Base-by-base conservation (phyloP, 345 rosid genomes). In the Linum lewisii region DNA sequence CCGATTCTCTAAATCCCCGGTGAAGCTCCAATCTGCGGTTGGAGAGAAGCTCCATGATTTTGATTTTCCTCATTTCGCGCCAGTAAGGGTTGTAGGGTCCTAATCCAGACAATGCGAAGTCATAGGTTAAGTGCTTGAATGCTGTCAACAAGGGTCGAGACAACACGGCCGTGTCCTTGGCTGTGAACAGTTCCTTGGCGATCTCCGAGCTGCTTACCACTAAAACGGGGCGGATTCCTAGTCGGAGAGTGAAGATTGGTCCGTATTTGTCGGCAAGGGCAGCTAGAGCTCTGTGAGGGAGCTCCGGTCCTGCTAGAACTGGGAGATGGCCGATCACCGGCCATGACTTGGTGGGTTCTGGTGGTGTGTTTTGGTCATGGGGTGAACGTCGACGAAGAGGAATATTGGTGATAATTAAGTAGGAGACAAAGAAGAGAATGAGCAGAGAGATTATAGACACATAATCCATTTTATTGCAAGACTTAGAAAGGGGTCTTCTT, bases 41-140 rank as follows among this genome's bases (percentile, higher is more conserved):
- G 0, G 82, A 77, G 1, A 82, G 69, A 1, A 77, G 51, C 60
- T 77, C 74, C 0, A 42, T 20, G 6, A 18, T 34, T 0, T 70
- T 21, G 6, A 78, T 66, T 23, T 81, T 81, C 19, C 83, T 66
- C 64, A 73, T 58, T 22, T 78, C 76, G 14, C 81, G 75, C 86
- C 86, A 81, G 62, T 69, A 78, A 2, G 67, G 29, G 11, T 68
- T 51, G 19, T 53, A 34, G 5, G 82, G 80, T 29, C 67, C 24
- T 54, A 81, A 75, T 8, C 54, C 60, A 49, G 78, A 60, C 51
- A 64, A 59, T 38, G 70, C 71, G 22, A 62, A 66, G 69, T 78
- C 57, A 47, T 78, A 67, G 56, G 78, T 69, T 7, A 80, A 8
- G 22, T 53, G 38, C 15, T 68, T 52, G 0, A 65, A 62, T 0